Evolutionary conservation across 495 filamentous ascomycete genomes (phyloP), one percentile per base, ranked within the genome.

Genomic region (Podospora anserina): DNA sequence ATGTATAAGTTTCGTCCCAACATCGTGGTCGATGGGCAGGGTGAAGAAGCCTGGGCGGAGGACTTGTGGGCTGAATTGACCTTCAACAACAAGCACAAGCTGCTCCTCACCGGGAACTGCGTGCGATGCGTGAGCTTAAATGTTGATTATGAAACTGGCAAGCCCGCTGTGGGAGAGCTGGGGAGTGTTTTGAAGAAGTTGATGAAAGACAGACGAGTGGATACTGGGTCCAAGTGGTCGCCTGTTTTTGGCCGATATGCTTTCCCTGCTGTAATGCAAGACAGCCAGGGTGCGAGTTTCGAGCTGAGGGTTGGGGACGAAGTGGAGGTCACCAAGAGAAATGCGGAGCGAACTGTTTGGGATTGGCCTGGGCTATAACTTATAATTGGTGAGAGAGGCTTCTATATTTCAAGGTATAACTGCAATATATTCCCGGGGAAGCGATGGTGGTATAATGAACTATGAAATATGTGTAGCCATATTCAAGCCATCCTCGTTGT

Each of bases 1-100:
- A 85, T 91, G 72, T 89, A 87, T 13, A 95, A 93, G 74, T 93
- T 96, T 78, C 86, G 94, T 30, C 90, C 93, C 0, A 97, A 97
- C 72, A 87, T 97, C 55, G 88, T 97, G 7, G 77, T 97, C 7
- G 83, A 85, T 11, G 89, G 75, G 7, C 81, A 84, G 3, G 89
- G 72, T 4, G 77, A 78, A 34, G 71, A 72, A 9, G 83, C 88
- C 0, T 98, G 86, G 78, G 93, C 93, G 20, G 94, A 98, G 73
- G 94, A 97, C 70, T 95, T 86, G 75, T 98, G 94, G 94, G 87
- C 82, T 11, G 89, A 90, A 73, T 74, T 92, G 32, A 68, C 69
- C 3, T 71, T 92, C 27, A n/a, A 79, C 3, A 85, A 86, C 66
- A 68, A 71, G 56, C 70, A 27, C 71, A 78, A 0, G 56, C 78